Evolutionary conservation across 108 stramenopile species (phyloP).

Genomic region (Discostella pseudostelligera): DNA sequence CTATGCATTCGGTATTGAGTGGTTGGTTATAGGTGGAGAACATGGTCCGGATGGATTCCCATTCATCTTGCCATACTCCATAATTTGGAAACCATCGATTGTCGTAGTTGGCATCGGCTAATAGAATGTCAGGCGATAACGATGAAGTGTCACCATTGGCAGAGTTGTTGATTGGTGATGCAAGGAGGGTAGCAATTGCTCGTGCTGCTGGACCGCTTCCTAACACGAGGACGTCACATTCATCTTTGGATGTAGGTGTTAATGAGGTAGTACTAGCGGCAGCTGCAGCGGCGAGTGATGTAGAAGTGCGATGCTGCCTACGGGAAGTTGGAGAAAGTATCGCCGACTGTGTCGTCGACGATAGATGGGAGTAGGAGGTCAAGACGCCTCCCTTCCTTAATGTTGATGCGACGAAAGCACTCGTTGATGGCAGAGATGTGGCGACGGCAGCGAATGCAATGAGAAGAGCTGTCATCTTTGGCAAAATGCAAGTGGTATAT

Average conservation of each 20-base stretch:
- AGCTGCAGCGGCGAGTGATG: neutral
- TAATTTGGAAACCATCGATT: conserved; percentile 85
- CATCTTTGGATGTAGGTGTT: conserved; percentile 38
- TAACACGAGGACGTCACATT: conserved; percentile 78
- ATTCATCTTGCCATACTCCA: conserved; percentile 95
- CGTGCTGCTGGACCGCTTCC: conserved; percentile 80
- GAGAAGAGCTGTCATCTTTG: no score
- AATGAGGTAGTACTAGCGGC: no score
- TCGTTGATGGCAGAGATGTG: no score
- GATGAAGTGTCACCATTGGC: neutral
- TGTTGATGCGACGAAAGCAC: no score
- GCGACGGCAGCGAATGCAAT: no score
- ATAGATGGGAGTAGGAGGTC: no score
- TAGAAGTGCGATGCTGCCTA: neutral
- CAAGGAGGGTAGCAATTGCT: conserved; percentile 72
- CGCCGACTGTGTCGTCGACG: neutral
- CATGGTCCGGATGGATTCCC: conserved; percentile 63
- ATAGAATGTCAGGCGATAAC: conserved; percentile 46
- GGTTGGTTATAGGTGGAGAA: conserved; percentile 31
- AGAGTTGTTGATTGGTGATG: conserved; percentile 21
- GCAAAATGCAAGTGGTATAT: no score
- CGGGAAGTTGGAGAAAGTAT: neutral
- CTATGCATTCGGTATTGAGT: conserved; percentile 45
- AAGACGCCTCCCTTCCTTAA: no score
- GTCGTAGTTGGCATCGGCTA: conserved; percentile 83